Evolutionary conservation across 129 eudicot genomes (phyloP).

Genomic region (Flaveria bidentis): DNA sequence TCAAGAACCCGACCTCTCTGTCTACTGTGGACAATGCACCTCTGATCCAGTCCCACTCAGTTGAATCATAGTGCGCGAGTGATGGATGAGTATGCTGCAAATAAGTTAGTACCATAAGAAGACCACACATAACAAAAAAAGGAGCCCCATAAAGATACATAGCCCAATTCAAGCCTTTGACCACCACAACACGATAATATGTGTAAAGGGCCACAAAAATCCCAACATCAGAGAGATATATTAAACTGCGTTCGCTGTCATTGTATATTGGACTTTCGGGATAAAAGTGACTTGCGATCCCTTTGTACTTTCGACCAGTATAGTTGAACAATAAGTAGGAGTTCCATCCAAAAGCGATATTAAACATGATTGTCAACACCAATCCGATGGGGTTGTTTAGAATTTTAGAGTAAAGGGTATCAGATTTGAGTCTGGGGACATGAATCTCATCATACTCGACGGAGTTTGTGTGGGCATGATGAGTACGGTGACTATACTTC

Average conservation of each 20-base stretch:
- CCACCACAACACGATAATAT: constrained; percentile 8
- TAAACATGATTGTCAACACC: constrained; percentile 16
- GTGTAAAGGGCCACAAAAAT: constrained; percentile 14
- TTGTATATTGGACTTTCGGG: constrained; percentile 32
- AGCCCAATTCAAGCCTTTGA: constrained; percentile 26
- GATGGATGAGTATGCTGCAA: constrained; percentile 38
- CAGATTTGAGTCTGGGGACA: constrained; percentile 25
- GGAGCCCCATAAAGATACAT: constrained; percentile 25
- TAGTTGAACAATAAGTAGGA: constrained; percentile 32
- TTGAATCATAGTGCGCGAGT: constrained; percentile 23
- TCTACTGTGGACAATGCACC: constrained; percentile 33
- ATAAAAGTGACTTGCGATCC: constrained; percentile 24
- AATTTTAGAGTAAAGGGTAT: not conserved
- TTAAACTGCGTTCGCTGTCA: constrained; percentile 24
- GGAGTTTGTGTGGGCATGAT: constrained; percentile 39
- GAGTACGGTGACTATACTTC: constrained; percentile 35
- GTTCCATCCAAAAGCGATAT: constrained; percentile 25
- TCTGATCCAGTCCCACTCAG: constrained; percentile 29
- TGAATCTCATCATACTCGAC: constrained; percentile 31
- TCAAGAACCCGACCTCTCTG: constrained; percentile 32
- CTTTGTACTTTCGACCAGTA: constrained; percentile 24
- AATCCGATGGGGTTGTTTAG: constrained; percentile 25
- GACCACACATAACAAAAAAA: constrained; percentile 1
- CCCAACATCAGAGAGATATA: constrained; percentile 25
- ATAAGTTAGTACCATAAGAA: constrained; percentile 25